A percentile compares a stretch with the other conserved stretches of the same genome.
Conservation (phyloP, 768 basidiomycete species). For the Tylopilus rubrobrunneus region DNA sequence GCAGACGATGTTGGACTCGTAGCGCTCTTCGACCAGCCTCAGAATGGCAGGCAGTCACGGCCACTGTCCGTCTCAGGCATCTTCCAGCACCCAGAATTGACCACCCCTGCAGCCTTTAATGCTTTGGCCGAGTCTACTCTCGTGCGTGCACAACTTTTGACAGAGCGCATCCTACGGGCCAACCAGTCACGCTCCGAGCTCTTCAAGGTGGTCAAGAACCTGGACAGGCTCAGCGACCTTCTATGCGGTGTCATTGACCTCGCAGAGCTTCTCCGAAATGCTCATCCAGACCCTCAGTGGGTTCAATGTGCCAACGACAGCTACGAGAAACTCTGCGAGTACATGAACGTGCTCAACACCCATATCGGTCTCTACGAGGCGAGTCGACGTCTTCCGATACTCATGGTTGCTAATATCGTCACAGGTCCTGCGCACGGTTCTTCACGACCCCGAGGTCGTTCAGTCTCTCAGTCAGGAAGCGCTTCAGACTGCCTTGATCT, state of each 20-base stretch:
- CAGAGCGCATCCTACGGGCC: constrained; percentile 76
- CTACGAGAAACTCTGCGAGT: constrained; percentile 91
- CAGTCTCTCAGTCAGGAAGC: constrained; percentile 69
- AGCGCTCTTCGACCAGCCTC: constrained; percentile 68
- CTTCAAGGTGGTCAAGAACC: constrained; percentile 86
- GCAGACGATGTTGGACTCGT: constrained; percentile 63
- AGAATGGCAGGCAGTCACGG: constrained; percentile 33
- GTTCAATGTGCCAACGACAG: constrained; percentile 78
- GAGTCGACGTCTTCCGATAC: constrained; percentile 30
- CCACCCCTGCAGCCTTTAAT: constrained; percentile 63
- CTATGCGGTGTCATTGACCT: constrained; percentile 96
- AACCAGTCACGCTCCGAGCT: constrained; percentile 71
- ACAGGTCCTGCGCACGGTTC: constrained; percentile 67
- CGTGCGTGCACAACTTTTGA: constrained; percentile 74
- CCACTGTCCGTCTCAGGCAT: constrained; percentile 66
- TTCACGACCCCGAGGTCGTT: constrained; percentile 65
- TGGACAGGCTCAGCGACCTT: constrained; percentile 94
- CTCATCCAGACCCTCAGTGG: constrained; percentile 87
- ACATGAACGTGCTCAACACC: constrained; percentile 97
- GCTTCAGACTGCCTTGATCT: constrained; percentile 85
- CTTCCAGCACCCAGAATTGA: constrained; percentile 76
- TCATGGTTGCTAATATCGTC: constrained; percentile 17
- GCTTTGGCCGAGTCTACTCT: constrained; percentile 77
- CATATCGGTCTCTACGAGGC: constrained; percentile 88
- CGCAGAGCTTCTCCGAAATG: constrained; percentile 88